A percentile compares a stretch with the other conserved stretches of the same genome.
Evolutionary conservation across 805 yeast genomes (phyloP).

Genomic region (Kockiozyma suomiensis): DNA sequence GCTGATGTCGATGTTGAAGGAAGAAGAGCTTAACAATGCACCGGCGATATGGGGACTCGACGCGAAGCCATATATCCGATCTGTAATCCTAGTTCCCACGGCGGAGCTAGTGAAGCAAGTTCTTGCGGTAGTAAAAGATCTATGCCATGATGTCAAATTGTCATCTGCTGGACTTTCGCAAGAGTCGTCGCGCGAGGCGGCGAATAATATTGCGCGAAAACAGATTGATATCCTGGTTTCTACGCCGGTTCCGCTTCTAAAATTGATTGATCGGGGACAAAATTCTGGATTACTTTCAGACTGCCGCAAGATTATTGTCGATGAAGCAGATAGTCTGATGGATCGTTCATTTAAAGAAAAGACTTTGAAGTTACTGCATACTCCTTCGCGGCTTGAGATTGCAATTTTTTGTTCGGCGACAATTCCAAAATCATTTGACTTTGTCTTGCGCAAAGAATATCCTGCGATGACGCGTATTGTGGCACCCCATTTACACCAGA

Average conservation of each 20-base stretch:
- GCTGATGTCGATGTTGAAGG: slow-evolving; percentile 65
- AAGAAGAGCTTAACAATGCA: slow-evolving; percentile 50
- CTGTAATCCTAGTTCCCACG: slow-evolving; percentile 84
- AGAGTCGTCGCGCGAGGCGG: slow-evolving; percentile 21
- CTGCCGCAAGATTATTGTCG: slow-evolving; percentile 60
- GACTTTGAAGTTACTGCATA: slow-evolving; percentile 52
- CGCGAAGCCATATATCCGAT: slow-evolving; percentile 54
- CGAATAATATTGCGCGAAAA: slow-evolving; percentile 36
- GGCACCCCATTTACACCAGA: slow-evolving; percentile 79
- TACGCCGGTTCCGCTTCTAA: slow-evolving; percentile 58
- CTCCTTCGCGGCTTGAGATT: slow-evolving; percentile 50
- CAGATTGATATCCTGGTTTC: slow-evolving; percentile 80
- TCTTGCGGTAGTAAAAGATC: slow-evolving; percentile 44
- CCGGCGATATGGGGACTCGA: slow-evolving; percentile 45
- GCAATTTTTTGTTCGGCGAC: slow-evolving; percentile 87
- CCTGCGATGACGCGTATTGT: slow-evolving; percentile 69
- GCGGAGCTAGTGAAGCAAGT: slow-evolving; percentile 88
- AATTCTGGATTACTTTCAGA: slow-evolving; percentile 9
- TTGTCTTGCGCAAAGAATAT: slow-evolving; percentile 59
- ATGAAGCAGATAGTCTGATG: slow-evolving; percentile 92
- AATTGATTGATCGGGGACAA: slow-evolving; percentile 47
- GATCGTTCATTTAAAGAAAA: slow-evolving; percentile 71
- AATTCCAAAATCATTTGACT: slow-evolving; percentile 74
- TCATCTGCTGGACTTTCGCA: slow-evolving; percentile 38
- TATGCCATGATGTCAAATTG: slow-evolving; percentile 33